phyloP scores from a whole-genome alignment of 495 filamentous ascomycete genomes.

The Mycothermus thermophilus region DNA sequence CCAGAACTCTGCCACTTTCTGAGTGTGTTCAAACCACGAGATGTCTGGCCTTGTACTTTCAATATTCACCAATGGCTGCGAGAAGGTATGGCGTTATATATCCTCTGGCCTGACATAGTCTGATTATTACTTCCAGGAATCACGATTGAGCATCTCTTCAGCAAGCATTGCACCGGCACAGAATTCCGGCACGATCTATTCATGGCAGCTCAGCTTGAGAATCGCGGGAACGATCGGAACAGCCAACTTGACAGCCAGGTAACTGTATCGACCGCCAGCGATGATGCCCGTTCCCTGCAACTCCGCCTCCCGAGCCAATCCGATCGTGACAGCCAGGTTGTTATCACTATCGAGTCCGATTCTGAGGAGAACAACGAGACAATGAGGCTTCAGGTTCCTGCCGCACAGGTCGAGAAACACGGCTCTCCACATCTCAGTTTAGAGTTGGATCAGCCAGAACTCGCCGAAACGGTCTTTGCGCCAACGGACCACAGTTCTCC shows the following conservation, averaged over 20 bases:
- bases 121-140: constrained; percentile 24
- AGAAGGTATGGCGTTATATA: constrained; percentile 19
- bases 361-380: no score
- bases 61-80: constrained; percentile 45
- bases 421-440: no score
- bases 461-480: no score
- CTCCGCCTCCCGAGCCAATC: no score
- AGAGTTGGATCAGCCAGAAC: no score
- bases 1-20: constrained; percentile 62
- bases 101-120: no score
- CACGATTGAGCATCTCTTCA: constrained; percentile 56
- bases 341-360: not conserved
- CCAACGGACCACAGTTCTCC: no score
- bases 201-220: constrained; percentile 30
- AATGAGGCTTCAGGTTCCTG: no score
- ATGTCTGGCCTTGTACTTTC: constrained; percentile 78
- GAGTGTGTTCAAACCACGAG: constrained; percentile 50
- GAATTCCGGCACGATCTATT: constrained; percentile 52
- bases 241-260: constrained; percentile 10
- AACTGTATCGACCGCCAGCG: constrained; percentile 6
- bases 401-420: no score
- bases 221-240: not conserved
- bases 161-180: constrained; percentile 46
- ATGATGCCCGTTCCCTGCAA: not conserved
- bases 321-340: no score